phyloP scores from a whole-genome alignment of 2,329 filamentous ascomycete genomes.

The Exophiala aquamarina region DNA sequence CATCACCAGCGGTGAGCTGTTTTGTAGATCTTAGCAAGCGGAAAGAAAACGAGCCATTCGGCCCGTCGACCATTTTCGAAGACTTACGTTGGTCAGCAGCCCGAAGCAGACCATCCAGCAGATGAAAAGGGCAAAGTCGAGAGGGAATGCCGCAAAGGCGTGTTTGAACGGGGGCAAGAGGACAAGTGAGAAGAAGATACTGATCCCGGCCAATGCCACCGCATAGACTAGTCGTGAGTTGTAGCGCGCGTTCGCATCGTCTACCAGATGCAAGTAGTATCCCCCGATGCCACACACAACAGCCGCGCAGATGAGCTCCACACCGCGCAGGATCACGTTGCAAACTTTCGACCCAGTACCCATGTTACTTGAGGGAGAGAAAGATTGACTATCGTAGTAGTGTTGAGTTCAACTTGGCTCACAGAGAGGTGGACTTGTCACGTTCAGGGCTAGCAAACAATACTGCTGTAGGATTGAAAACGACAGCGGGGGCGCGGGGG shows the following conservation, averaged over 20 bases:
- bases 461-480: no score
- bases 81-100: slow-evolving; percentile 7
- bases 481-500: no score
- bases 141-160: slow-evolving; percentile 5
- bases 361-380: no score
- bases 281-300: slow-evolving; percentile 69
- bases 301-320: slow-evolving; percentile 66
- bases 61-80: not conserved
- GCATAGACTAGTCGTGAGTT: slow-evolving; percentile 9
- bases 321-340: slow-evolving; percentile 59
- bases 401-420: no score
- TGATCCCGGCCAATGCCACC: slow-evolving; percentile 2
- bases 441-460: no score
- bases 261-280: slow-evolving; percentile 51
- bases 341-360: no score
- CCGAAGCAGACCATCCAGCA: slow-evolving; percentile 13
- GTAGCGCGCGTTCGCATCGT: slow-evolving; percentile 3
- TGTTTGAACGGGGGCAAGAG: slow-evolving; percentile 6
- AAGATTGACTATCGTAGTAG: no score
- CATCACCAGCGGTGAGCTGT: slow-evolving; percentile 1
- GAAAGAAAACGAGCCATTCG: no score
- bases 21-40: not conserved
- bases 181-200: slow-evolving; percentile 4
- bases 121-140: slow-evolving; percentile 10
- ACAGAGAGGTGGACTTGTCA: no score